Evolutionary conservation across 2,329 filamentous ascomycete genomes (phyloP), one percentile per base, ranked within the genome.

Genomic region (Botrytis squamosa): DNA sequence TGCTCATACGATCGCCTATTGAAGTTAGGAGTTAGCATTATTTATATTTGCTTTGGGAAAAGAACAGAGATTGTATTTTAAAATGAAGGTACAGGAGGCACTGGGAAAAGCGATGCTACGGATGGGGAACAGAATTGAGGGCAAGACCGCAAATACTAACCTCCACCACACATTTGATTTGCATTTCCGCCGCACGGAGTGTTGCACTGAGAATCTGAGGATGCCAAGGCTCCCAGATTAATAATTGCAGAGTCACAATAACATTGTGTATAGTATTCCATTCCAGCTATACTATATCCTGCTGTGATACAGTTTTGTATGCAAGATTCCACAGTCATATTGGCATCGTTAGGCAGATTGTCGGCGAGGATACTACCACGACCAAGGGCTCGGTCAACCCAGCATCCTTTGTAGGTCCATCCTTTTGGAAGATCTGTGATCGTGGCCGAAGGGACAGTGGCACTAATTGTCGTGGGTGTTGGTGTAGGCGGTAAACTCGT

Each of bases 151-250:
- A 25, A 16, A 40, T 42, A 40, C 38, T 25, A 8, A 63, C 12
- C 52, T 57, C 60, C 60, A 63, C 38, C 60, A 42, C 60, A 40
- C 38, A 63, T 40, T 29, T 83, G 77, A 4, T 76, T 74, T 16
- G 74, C n/a, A 70, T 82, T 79, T 25, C 76, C 78, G 78, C 60
- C 70, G 72, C 78, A 79, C 33, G 74, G 64, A 29, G 74, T 77
- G 64, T 77, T 80, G 70, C 82, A 83, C 20, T 81, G 79, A 1
- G 74, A 71, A 83, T 75, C 88, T 8, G 75, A 74, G 6, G 77
- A 73, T 6, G 76, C 77, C 40, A 76, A 64, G 14, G 75, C 74
- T 8, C 78, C 77, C 20, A 70, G 73, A 33, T 79, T 73, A 22
- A 75, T 75, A 62, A 83, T 68, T 1, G 67, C 71, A 40, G 79